Evolutionary conservation across 1,284 basidiomycete genomes (phyloP).

Genomic region (Vanrija sp.): DNA sequence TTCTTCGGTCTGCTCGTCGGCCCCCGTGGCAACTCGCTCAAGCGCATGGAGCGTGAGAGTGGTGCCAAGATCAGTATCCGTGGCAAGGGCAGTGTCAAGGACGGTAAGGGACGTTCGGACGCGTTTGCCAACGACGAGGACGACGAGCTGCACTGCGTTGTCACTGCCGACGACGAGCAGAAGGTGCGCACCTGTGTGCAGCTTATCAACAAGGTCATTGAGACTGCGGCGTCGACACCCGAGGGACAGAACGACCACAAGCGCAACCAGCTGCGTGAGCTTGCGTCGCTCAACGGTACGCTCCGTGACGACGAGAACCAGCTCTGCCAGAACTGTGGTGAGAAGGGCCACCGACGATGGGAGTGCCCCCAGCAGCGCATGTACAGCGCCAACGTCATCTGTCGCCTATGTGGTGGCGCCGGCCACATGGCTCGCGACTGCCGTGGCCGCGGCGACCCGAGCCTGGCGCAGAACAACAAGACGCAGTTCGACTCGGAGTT

Average conservation of each 20-base stretch:
- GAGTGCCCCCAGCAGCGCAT: conserved; percentile 95
- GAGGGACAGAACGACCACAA: conserved; percentile 99
- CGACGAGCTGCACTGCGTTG: conserved; percentile 97
- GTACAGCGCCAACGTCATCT: conserved; percentile 96
- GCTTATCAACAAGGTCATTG: conserved; percentile 96
- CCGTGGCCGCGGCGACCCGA: conserved; percentile 56
- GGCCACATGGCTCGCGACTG: conserved; percentile 98
- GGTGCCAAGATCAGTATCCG: conserved; percentile 98
- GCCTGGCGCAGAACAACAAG: conserved; percentile 47
- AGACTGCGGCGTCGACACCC: conserved; percentile 96
- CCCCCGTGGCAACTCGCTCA: conserved; percentile 96
- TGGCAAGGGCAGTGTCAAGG: conserved; percentile 97
- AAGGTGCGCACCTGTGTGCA: conserved; percentile 87
- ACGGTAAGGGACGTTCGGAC: conserved; percentile 91
- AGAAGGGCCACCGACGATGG: conserved; percentile 80
- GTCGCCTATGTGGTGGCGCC: conserved; percentile 85
- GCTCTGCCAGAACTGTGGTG: conserved; percentile 96
- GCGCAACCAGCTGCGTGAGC: conserved; percentile 94
- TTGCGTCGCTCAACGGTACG: conserved; percentile 96
- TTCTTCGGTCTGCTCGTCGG: conserved; percentile 98
- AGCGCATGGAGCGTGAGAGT: conserved; percentile 98
- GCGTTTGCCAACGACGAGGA: conserved; percentile 93
- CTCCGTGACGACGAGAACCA: conserved; percentile 99
- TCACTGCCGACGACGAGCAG: conserved; percentile 86
- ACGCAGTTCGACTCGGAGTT: conserved; percentile 89